Percentiles rank a stretch among this genome's conserved stretches.
Conservation (phyloP, 2,329 filamentous ascomycete species). For the Celoporthe dispersa region DNA sequence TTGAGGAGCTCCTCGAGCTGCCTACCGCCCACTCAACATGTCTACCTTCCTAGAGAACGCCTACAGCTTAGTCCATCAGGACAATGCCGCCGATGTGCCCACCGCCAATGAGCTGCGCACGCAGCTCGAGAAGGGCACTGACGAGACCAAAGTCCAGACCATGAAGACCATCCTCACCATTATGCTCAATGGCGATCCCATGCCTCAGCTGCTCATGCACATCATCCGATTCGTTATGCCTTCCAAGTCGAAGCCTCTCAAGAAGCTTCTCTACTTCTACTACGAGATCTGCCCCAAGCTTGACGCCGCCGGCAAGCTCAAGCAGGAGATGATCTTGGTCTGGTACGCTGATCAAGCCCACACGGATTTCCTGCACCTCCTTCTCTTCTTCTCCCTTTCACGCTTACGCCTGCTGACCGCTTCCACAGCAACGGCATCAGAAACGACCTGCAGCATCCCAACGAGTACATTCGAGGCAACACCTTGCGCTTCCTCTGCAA, state of each 20-base stretch:
- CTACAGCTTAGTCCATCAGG: slow-evolving; percentile 96
- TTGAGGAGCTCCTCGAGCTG: slow-evolving; percentile 27
- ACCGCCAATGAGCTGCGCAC: slow-evolving; percentile 88
- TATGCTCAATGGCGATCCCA: slow-evolving; percentile 97
- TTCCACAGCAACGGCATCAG: slow-evolving; percentile 86
- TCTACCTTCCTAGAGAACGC: slow-evolving; percentile 91
- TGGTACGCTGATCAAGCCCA: slow-evolving; percentile 63
- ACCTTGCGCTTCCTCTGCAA: slow-evolving; percentile 98
- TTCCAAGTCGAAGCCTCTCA: slow-evolving; percentile 92
- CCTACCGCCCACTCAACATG: slow-evolving; percentile 63
- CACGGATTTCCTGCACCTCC: neutral
- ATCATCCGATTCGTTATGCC: slow-evolving; percentile 99
- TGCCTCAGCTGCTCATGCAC: slow-evolving; percentile 96
- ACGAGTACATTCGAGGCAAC: slow-evolving; percentile 97
- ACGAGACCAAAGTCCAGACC: slow-evolving; percentile 91
- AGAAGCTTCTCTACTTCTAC: slow-evolving; percentile 99
- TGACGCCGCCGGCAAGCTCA: slow-evolving; percentile 88
- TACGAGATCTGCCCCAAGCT: slow-evolving; percentile 99
- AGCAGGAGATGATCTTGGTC: slow-evolving; percentile 99
- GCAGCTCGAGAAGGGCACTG: slow-evolving; percentile 90
- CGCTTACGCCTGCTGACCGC: slow-evolving; percentile 34
- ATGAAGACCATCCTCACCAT: slow-evolving; percentile 96
- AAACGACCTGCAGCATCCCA: slow-evolving; percentile 95
- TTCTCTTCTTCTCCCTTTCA: neutral
- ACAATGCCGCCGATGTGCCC: slow-evolving; percentile 93